phyloP scores from a whole-genome alignment of 2,329 filamentous ascomycete species.

The Pestalotiopsis sp. region DNA sequence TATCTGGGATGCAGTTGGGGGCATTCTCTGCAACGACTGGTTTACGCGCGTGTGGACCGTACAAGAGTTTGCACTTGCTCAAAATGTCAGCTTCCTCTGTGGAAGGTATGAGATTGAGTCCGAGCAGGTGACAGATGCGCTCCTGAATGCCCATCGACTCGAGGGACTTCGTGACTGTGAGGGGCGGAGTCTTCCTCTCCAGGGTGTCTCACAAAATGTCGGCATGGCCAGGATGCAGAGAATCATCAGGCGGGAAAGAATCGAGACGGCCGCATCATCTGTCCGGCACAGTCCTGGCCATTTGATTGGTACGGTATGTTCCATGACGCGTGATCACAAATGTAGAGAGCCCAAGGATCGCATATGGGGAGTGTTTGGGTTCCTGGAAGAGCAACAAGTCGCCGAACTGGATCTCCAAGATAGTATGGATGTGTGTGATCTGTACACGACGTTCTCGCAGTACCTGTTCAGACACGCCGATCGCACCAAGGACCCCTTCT shows the following conservation, averaged over 20 bases:
- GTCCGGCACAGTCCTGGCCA: background rate
- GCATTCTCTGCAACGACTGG: background rate
- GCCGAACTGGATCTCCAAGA: too few relatives aligned
- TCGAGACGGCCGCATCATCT: too few relatives aligned
- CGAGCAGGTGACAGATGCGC: background rate
- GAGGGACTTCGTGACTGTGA: background rate
- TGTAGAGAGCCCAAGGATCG: background rate
- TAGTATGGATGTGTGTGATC: too few relatives aligned
- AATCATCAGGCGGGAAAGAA: too few relatives aligned
- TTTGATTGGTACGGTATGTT: background rate
- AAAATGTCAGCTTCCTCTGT: background rate
- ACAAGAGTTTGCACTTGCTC: background rate
- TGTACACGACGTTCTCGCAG: too few relatives aligned
- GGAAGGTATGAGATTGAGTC: background rate
- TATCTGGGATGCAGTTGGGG: background rate
- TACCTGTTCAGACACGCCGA: too few relatives aligned
- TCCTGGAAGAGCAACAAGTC: too few relatives aligned
- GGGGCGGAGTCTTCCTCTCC: background rate
- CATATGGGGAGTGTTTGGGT: background rate
- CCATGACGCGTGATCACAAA: background rate
- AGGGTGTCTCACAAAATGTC: background rate
- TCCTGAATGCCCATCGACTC: background rate
- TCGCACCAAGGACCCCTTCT: too few relatives aligned
- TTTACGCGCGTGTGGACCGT: background rate
- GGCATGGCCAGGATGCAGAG: background rate